Conservation (phyloP, 2,329 filamentous ascomycete species). For the Clonostachys sp. region DNA sequence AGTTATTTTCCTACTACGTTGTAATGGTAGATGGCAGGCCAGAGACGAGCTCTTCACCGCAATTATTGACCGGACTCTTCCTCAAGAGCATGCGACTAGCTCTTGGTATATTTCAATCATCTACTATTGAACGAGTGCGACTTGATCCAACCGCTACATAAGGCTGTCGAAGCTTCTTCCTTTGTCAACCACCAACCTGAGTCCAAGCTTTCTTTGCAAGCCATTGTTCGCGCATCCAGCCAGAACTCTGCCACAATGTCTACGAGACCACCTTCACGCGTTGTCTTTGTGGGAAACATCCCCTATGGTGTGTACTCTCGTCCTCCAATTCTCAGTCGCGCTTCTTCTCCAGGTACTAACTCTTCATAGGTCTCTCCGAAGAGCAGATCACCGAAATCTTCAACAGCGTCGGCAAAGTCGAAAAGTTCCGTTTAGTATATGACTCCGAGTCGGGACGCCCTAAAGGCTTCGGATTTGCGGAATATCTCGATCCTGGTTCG, state of each 20-base stretch:
- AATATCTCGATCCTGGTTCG: conserved; percentile 85
- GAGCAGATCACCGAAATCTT: conserved; percentile 96
- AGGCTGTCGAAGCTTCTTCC: no score
- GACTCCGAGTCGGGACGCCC: conserved; percentile 92
- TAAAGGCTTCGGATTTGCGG: conserved; percentile 95
- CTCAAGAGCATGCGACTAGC: no score
- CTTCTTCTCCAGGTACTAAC: background rate
- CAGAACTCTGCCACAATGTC: conserved; percentile 44
- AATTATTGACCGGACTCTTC: no score
- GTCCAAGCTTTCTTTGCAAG: no score
- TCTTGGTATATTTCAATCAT: no score
- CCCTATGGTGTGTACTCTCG: conserved; percentile 59
- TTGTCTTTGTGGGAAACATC: conserved; percentile 83
- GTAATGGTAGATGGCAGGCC: no score
- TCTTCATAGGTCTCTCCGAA: conserved; percentile 76
- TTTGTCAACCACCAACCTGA: no score
- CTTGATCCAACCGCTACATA: no score
- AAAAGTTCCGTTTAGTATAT: conserved; percentile 90
- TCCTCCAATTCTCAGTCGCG: background rate
- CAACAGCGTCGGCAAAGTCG: conserved; percentile 80
- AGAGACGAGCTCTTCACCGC: no score
- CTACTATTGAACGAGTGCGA: no score
- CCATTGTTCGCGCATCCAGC: no score
- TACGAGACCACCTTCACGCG: conserved; percentile 69
- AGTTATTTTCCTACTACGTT: no score